Evolutionary conservation across 768 basidiomycete genomes (phyloP), one percentile per base, ranked within the genome.

Genomic region (Boletus speciosus): DNA sequence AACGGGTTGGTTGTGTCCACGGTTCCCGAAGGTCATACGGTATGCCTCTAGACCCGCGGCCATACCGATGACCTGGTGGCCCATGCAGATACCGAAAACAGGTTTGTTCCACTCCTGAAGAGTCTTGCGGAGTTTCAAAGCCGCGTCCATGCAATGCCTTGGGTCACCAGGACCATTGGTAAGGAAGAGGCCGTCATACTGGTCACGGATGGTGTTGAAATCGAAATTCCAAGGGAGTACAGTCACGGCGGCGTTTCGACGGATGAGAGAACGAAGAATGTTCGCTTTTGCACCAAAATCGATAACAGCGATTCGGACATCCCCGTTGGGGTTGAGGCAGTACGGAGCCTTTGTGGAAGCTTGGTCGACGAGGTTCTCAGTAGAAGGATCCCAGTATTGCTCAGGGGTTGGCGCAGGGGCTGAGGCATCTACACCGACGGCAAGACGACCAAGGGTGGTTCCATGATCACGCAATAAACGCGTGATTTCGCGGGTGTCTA

Each of bases 231-330:
- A 99, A 0, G 97, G 97, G 35, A 98, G 76, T 50, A 99, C 95
- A 8, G 96, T 98, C 40, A 98, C 91, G 19, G 89, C 81, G 2
- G 93, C 97, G 52, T 85, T 90, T 39, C 97, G 88, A 61, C 89
- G 86, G 59, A 97, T 86, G 58, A 99, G 85, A 2, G 93, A 84
- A 54, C 97, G 92, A 52, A 93, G 76, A 57, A 99, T 99, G 74
- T 99, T 99, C 47, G 97, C 95, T 73, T 99, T 99, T 55, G 87
- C 88, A 55, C 97, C 97, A 66, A 97, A 98, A 71, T 98, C 97
- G 55, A 98, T 84, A 15, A 99, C 89, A 14, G 94, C 97, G 59
- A 99, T 92, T 67, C 86, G 90, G 63, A 97, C 82, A 59, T 90
- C 86, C 25, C 96, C 96, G 5, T 73, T 74, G 19, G 90, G 84